Evolutionary conservation across 2,329 filamentous ascomycete genomes (phyloP), one percentile per base, ranked within the genome.

Genomic region (Penicillium aurantiogriseum): DNA sequence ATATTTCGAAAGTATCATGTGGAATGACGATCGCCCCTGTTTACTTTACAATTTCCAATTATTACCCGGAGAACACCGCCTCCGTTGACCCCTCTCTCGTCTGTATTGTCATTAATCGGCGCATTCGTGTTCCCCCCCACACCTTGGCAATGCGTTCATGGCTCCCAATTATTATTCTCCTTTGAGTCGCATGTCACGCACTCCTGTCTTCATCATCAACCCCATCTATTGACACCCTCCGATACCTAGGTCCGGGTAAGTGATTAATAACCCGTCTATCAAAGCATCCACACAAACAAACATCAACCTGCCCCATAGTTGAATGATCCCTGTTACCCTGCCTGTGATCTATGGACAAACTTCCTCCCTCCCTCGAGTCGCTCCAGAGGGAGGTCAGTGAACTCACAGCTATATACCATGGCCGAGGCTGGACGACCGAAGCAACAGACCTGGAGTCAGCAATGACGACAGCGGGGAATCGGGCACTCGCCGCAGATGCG

Each of bases 141-240:
- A 51, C 33, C 53, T 56, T 43, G 53, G 39, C 53, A 51, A 56
- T 56, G 53, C n/a, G 31, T 38, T 56, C 39, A 21, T 17, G 4
- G 33, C 25, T 48, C n/a, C 19, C 35, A 33, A 35, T 46, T 31
- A 17, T 39, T 48, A 25, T 36, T 27, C 36, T 19, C 51, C 17
- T 29, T 31, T 19, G 19, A 54, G 51, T 46, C 27, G n/a, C 38
- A 31, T 31, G 19, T 38, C 40, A 17, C 40, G 1, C 29, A 31
- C 17, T 19, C 9, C 33, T 35, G 5, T 19, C 25, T 21, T n/a
- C 33, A 21, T 21, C 29, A 38, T 27, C 25, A 27, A 23, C 21
- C 6, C 13, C n/a, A 29, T 17, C 6, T 17, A 27, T n/a, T 13
- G 9, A 21, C 19, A 29, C 19, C 27, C 9, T 23, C 42, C 35